A percentile compares a stretch with the other conserved stretches of the same genome.
phyloP scores from a whole-genome alignment of 2,329 filamentous ascomycete species.

The Aspergillus pseudoterreus region DNA sequence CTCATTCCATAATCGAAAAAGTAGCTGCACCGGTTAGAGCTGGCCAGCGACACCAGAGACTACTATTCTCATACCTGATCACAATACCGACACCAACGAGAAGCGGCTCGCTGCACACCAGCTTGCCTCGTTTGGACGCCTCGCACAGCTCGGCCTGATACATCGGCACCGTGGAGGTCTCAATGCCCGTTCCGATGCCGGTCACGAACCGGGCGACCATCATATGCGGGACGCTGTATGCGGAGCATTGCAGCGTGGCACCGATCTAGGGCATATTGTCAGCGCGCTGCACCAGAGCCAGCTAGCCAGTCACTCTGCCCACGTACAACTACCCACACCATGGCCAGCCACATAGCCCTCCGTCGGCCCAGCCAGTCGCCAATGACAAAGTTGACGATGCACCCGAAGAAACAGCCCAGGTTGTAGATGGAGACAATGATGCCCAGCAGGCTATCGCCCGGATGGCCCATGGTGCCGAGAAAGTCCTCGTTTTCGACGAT shows the following conservation, averaged over 20 bases:
- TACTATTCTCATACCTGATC: conserved; percentile 17
- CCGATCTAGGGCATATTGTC: conserved; percentile 20
- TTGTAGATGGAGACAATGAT: conserved; percentile 45
- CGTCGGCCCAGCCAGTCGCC: conserved; percentile 29
- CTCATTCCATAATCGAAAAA: conserved; percentile 33
- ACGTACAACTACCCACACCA: conserved; percentile 30
- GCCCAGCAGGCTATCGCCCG: conserved; percentile 34
- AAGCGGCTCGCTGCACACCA: conserved; percentile 40
- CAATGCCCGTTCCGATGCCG: conserved; percentile 49
- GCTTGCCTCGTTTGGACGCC: conserved; percentile 38
- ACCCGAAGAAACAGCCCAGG: conserved; percentile 39
- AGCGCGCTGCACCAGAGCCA: neutral
- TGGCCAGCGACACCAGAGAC: neutral
- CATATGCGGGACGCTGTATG: conserved; percentile 29
- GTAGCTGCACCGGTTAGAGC: conserved; percentile 12
- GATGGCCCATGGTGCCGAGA: conserved; percentile 37
- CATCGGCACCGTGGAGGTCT: conserved; percentile 35
- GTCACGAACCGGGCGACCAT: conserved; percentile 48
- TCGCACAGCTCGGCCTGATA: conserved; percentile 47
- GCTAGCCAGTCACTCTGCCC: neutral
- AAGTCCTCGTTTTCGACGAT: conserved; percentile 47
- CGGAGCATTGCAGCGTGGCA: conserved; percentile 30
- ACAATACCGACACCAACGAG: conserved; percentile 39
- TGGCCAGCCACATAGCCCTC: conserved; percentile 31
- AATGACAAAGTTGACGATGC: conserved; percentile 28